Base-by-base conservation (phyloP, 2,329 filamentous ascomycete species). In the Diaporthe caulivora region DNA sequence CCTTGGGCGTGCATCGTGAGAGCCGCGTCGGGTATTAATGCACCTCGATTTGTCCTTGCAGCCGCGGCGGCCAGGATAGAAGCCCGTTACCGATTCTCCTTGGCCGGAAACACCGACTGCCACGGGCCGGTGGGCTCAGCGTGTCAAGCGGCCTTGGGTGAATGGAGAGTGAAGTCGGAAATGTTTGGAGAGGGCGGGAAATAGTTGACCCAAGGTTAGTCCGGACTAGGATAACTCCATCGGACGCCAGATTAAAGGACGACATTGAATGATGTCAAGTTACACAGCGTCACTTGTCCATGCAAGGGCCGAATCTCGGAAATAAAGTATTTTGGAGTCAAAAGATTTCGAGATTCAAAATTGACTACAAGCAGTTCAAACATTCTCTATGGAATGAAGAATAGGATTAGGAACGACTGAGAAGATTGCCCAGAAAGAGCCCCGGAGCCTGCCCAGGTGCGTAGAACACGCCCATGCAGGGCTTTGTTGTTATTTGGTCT, bases 121-220 rank as follows among this genome's bases (percentile, higher is more conserved):
- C 5, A 54, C 58, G 44, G 49, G 47, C 34, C 57, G 40, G 57
- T 49, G 57, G 57, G 44, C 57, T 34, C 60, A 65, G 37, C 26
- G 49, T 40, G 15, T 26, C 31, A n/a, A 55, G 51, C 24, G 34
- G 24, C 13, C 34, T 37, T 42, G 21, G 18, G 24, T 34, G 26
- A n/a, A n/a, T n/a, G n/a, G n/a, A n/a, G n/a, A n/a, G n/a, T n/a
- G n/a, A n/a, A n/a, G n/a, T n/a, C n/a, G 10, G 58, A 17, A 13
- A n/a, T 9, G 13, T 13, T 70, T 53, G 54, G 68, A 51, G 54
- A 53, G 21, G 21, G 26, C 71, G 71, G 71, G 71, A 9, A 70
- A 73, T 73, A 62, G 71, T 73, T 73, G 7, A 70, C 64, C 71
- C 71, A 24, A 26, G 44, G 42, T 73, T 73, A 51, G 13, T 53